phyloP scores from a whole-genome alignment of 805 yeast species.

The Saccharomycopsis babjevae region DNA sequence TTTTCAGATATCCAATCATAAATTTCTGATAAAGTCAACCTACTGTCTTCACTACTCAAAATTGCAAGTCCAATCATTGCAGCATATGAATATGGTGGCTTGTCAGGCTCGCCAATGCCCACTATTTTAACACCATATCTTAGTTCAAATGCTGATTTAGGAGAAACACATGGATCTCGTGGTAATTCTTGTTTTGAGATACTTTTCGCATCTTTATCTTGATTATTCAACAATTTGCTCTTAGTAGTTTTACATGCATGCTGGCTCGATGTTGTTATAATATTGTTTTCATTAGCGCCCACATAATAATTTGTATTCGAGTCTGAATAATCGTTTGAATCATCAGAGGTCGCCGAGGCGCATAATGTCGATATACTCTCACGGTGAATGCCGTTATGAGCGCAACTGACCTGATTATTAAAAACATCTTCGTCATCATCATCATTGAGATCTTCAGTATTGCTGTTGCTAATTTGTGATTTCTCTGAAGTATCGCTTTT shows the following conservation, averaged over 20 bases:
- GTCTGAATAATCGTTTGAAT: not conserved
- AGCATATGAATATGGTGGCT: constrained; percentile 94
- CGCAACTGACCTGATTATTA: not conserved
- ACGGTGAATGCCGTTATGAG: not conserved
- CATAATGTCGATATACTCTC: not conserved
- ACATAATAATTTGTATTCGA: not conserved
- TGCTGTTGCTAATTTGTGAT: not conserved
- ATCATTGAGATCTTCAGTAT: constrained; percentile 2
- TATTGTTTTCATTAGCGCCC: constrained; percentile 1
- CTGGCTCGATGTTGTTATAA: not conserved
- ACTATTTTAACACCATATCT: constrained; percentile 8
- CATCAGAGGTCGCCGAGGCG: not conserved
- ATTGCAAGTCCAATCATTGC: constrained; percentile 90
- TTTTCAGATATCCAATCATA: constrained; percentile 87
- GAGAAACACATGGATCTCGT: not conserved
- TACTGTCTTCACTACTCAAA: constrained; percentile 61
- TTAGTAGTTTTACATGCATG: not conserved
- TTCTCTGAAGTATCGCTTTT: constrained; percentile 1
- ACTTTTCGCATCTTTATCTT: not conserved
- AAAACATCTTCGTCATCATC: constrained; percentile 6
- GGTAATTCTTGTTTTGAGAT: not conserved
- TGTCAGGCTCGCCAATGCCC: constrained; percentile 27
- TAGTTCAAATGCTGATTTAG: not conserved
- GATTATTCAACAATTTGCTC: not conserved
- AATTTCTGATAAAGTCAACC: constrained; percentile 72